A percentile compares a stretch with the other conserved stretches of the same genome.
Conservation (phyloP, 805 yeast genomes). For the Schizosaccharomyces octosporus region DNA sequence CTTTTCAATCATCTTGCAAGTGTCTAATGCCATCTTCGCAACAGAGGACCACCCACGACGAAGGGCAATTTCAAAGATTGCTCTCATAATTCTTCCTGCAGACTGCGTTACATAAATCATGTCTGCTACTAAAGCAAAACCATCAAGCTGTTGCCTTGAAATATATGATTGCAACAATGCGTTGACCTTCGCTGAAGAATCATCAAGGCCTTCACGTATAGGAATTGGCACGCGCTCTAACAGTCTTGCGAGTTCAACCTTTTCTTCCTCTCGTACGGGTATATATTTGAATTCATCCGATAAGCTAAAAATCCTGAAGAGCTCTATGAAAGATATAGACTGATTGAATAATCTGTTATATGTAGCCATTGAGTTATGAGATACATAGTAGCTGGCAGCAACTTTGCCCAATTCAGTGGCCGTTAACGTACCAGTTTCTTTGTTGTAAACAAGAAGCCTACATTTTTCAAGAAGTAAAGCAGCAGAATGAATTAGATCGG, state of each 20-base stretch:
- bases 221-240: conserved; percentile 68
- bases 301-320: conserved; percentile 49
- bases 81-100: conserved; percentile 70
- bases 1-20: conserved; percentile 59
- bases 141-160: conserved; percentile 51
- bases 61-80: conserved; percentile 55
- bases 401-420: conserved; percentile 57
- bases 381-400: conserved; percentile 68
- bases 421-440: conserved; percentile 21
- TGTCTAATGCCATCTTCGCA: conserved; percentile 29
- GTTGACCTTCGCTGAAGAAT: conserved; percentile 55
- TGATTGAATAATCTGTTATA: conserved; percentile 42
- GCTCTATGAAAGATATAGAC: conserved; percentile 41
- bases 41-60: conserved; percentile 47
- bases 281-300: conserved; percentile 71
- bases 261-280: conserved; percentile 72
- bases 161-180: conserved; percentile 66
- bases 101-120: conserved; percentile 83
- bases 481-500: conserved; percentile 57
- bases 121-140: conserved; percentile 78
- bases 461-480: conserved; percentile 29
- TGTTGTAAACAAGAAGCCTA: conserved; percentile 37
- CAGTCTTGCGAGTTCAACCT: conserved; percentile 41
- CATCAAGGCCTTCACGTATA: conserved; percentile 41
- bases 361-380: conserved; percentile 42